Percentiles rank a stretch among this genome's conserved stretches.
Conservation (phyloP, 371 early-diverging fungal genomes). For the Syncephalis fuscata region DNA sequence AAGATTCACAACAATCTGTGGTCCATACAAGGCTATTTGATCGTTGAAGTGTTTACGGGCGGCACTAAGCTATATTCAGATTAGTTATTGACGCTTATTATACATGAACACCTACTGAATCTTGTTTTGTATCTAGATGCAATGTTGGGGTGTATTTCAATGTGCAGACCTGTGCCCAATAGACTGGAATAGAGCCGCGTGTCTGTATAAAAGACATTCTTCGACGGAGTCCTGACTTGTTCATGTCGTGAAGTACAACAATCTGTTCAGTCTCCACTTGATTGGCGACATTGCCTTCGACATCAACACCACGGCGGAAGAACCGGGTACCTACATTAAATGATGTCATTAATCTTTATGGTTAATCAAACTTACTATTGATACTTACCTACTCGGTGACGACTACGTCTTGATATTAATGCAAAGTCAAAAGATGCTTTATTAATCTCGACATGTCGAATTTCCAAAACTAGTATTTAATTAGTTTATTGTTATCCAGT, state of each 20-base stretch:
- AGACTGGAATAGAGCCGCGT: conserved; percentile 96
- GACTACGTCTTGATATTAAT: conserved; percentile 69
- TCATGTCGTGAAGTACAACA: conserved; percentile 29
- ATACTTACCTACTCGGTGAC: conserved; percentile 41
- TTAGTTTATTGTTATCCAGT: neutral
- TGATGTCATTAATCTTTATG: neutral
- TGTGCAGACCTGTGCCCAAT: conserved; percentile 88
- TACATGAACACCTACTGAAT: conserved; percentile 30
- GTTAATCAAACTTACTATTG: neutral
- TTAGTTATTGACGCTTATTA: conserved; percentile 40
- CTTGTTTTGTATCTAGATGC: conserved; percentile 41
- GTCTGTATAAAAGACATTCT: conserved; percentile 73
- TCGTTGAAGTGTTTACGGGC: conserved; percentile 56
- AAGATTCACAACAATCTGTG: conserved; percentile 72
- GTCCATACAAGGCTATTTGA: conserved; percentile 51
- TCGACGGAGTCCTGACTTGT: conserved; percentile 7
- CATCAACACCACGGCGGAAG: conserved; percentile 90
- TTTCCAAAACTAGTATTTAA: conserved; percentile 26
- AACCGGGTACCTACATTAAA: conserved; percentile 58
- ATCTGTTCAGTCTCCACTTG: conserved; percentile 98
- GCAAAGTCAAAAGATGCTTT: conserved; percentile 44
- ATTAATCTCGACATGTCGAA: conserved; percentile 31
- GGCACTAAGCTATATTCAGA: conserved; percentile 24
- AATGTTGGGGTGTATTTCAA: conserved; percentile 84
- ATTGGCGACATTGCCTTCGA: conserved; percentile 87